Conservation (phyloP, 768 basidiomycete species). For the Trametes cubensis region DNA sequence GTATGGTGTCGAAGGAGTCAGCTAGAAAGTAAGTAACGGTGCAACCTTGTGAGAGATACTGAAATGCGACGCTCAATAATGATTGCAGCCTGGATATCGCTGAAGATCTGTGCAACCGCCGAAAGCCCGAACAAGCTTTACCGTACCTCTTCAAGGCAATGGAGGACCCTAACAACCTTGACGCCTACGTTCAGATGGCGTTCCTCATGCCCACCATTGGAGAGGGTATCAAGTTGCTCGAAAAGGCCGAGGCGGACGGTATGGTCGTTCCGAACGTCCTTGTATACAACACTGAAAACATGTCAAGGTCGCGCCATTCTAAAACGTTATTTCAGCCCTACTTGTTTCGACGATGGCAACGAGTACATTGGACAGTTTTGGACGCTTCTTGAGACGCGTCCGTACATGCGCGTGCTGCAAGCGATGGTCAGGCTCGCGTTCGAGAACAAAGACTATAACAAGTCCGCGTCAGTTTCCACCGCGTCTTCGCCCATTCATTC, state of each 20-base stretch:
- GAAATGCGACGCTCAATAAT: not conserved
- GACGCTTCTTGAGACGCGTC: conserved; percentile 43
- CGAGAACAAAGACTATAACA: conserved; percentile 36
- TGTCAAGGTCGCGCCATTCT: conserved; percentile 35
- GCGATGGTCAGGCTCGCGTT: conserved; percentile 41
- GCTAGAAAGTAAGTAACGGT: conserved; percentile 17
- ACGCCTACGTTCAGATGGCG: conserved; percentile 42
- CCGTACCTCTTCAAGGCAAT: conserved; percentile 46
- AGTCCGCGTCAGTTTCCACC: conserved; percentile 26
- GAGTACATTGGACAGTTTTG: conserved; percentile 42
- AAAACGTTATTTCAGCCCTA: conserved; percentile 34
- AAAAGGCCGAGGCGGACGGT: conserved; percentile 33
- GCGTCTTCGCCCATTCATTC: not conserved
- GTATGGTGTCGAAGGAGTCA: conserved; percentile 21
- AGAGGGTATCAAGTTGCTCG: conserved; percentile 33
- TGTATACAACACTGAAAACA: not conserved
- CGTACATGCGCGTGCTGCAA: conserved; percentile 49
- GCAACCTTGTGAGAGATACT: not conserved
- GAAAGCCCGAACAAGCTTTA: conserved; percentile 39
- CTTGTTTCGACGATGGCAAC: conserved; percentile 44
- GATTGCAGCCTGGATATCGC: conserved; percentile 40
- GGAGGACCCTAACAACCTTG: conserved; percentile 44
- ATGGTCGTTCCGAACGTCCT: not conserved
- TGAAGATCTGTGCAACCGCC: conserved; percentile 38
- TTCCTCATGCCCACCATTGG: conserved; percentile 37